phyloP scores from a whole-genome alignment of 441 rosid species.

The Bruguiera hainesii region DNA sequence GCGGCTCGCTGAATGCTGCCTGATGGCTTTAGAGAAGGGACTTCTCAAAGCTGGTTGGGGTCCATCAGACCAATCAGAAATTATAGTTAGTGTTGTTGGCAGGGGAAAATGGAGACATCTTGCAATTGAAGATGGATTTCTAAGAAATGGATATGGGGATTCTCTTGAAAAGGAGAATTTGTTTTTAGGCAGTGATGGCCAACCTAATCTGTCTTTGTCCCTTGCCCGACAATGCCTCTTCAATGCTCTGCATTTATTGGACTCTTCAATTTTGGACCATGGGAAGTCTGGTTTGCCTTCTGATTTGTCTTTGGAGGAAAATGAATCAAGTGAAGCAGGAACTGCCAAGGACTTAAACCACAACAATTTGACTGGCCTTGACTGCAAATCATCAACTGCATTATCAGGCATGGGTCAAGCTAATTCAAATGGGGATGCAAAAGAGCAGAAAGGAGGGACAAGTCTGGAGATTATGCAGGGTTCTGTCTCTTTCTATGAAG shows the following conservation, averaged over 20 bases:
- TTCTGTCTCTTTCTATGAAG: slow-evolving; percentile 58
- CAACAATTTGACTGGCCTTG: slow-evolving; percentile 32
- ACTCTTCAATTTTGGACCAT: slow-evolving; percentile 31
- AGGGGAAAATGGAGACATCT: slow-evolving; percentile 93
- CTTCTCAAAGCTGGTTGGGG: slow-evolving; percentile 39
- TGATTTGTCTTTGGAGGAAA: slow-evolving; percentile 37
- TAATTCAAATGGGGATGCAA: slow-evolving; percentile 60
- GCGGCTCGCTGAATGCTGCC: slow-evolving; percentile 92
- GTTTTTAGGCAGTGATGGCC: slow-evolving; percentile 39
- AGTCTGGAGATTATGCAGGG: slow-evolving; percentile 62
- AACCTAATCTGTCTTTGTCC: slow-evolving; percentile 68
- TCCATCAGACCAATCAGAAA: slow-evolving; percentile 48
- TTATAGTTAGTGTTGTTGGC: slow-evolving; percentile 63
- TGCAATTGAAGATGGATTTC: slow-evolving; percentile 45
- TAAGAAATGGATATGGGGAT: slow-evolving; percentile 43
- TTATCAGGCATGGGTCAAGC: slow-evolving; percentile 37
- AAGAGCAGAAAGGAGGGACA: slow-evolving; percentile 66
- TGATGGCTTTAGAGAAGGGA: slow-evolving; percentile 82
- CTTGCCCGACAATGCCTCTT: slow-evolving; percentile 77
- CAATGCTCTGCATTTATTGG: slow-evolving; percentile 68
- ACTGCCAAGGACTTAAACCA: slow-evolving; percentile 35
- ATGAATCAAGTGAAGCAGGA: slow-evolving; percentile 41
- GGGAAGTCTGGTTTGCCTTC: slow-evolving; percentile 35
- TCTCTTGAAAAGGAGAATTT: slow-evolving; percentile 34
- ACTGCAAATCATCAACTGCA: slow-evolving; percentile 37